Evolutionary conservation across 2,329 filamentous ascomycete species (phyloP).

Genomic region (Laburnicola sp.): DNA sequence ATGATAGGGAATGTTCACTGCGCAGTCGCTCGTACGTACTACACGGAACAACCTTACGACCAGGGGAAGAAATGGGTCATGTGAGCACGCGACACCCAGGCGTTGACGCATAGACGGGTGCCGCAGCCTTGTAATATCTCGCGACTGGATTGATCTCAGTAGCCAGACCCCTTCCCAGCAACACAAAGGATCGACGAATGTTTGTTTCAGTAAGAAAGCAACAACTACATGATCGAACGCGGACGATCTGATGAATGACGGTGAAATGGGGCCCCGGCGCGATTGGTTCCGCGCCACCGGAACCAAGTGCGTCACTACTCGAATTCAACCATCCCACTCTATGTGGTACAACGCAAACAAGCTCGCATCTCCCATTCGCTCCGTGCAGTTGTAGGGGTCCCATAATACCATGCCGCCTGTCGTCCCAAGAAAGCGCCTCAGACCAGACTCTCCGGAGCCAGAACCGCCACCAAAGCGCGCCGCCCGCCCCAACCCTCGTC

Average conservation of each 20-base stretch:
- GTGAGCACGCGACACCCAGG: conserved; percentile 3
- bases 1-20: too few relatives aligned
- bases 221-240: not conserved
- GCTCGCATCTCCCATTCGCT: not conserved
- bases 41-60: too few relatives aligned
- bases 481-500: conserved; percentile 20
- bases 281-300: conserved; percentile 6
- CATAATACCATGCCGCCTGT: conserved; percentile 64
- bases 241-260: not conserved
- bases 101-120: not conserved
- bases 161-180: not conserved
- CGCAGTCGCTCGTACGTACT: too few relatives aligned
- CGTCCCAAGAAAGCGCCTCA: conserved; percentile 67
- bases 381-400: not conserved
- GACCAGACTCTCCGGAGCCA: conserved; percentile 51
- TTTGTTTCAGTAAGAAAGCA: not conserved
- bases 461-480: conserved; percentile 35
- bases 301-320: conserved; percentile 4
- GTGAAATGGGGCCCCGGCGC: not conserved
- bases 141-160: too few relatives aligned
- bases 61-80: not conserved
- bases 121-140: too few relatives aligned
- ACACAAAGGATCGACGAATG: not conserved
- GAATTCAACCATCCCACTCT: not conserved
- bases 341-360: not conserved